Percentiles rank a stretch among this genome's conserved stretches.
phyloP scores from a whole-genome alignment of 1,139 yeast genomes.

The Candida sp. region DNA sequence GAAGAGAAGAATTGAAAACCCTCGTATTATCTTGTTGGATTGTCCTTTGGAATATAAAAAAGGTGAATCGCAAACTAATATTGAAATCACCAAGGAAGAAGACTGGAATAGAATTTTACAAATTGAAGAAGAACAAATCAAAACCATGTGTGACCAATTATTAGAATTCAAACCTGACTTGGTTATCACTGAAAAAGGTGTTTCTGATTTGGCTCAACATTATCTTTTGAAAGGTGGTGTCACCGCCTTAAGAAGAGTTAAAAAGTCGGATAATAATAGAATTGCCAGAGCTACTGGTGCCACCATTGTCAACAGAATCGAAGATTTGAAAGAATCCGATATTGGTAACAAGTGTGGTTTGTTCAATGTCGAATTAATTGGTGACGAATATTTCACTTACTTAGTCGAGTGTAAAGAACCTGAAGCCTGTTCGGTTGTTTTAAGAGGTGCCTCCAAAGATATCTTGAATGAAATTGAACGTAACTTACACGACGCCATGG shows the following conservation, averaged over 20 bases:
- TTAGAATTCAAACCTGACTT: constrained; percentile 87
- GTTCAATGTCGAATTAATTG: constrained; percentile 91
- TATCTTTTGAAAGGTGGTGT: constrained; percentile 91
- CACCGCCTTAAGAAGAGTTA: constrained; percentile 89
- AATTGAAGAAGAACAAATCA: constrained; percentile 98
- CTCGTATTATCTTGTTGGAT: constrained; percentile 84
- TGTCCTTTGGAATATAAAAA: constrained; percentile 98
- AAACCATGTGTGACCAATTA: constrained; percentile 79
- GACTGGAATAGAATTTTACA: constrained; percentile 96
- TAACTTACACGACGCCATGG: constrained; percentile 98
- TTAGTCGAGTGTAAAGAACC: constrained; percentile 81
- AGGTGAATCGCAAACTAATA: constrained; percentile 98
- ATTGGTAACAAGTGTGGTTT: constrained; percentile 87
- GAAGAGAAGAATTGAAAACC: constrained; percentile 86
- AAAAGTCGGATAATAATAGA: constrained; percentile 94
- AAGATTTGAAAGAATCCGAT: constrained; percentile 88
- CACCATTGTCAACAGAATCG: constrained; percentile 91
- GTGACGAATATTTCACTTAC: constrained; percentile 95
- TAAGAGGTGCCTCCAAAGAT: constrained; percentile 97
- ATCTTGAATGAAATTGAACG: constrained; percentile 95
- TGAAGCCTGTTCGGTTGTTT: constrained; percentile 87
- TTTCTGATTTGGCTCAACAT: constrained; percentile 97
- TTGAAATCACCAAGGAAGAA: constrained; percentile 93
- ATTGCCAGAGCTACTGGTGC: constrained; percentile 98
- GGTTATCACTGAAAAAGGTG: constrained; percentile 98